Conservation (phyloP, 208 protist genomes). For the Wallacemonas collosoma region DNA sequence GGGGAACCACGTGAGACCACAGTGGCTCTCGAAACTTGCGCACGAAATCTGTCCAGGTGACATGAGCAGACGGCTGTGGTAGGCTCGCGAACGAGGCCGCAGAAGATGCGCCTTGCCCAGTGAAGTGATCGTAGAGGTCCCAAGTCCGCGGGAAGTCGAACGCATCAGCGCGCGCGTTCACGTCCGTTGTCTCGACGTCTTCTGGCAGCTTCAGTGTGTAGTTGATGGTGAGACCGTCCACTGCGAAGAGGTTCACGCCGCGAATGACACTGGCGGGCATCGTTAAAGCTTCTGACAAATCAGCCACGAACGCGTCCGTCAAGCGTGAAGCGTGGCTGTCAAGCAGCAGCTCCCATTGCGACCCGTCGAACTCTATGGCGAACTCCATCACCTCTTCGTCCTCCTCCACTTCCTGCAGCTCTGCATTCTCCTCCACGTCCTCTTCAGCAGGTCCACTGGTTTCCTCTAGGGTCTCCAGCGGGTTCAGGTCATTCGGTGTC, state of each 20-base stretch:
- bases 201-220: slow-evolving; percentile 10
- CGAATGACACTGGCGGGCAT: slow-evolving; percentile 6
- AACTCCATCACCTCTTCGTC: slow-evolving; percentile 8
- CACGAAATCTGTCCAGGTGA: slow-evolving; percentile 1
- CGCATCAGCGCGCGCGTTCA: neutral
- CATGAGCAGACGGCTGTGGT: neutral
- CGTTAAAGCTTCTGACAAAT: neutral
- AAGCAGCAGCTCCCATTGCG: neutral
- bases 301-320: slow-evolving; percentile 14
- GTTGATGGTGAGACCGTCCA: slow-evolving; percentile 13
- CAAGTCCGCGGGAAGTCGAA: slow-evolving; percentile 15
- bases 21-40: neutral
- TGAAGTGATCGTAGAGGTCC: slow-evolving; percentile 8
- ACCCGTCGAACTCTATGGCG: slow-evolving; percentile 14
- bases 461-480: slow-evolving; percentile 1
- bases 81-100: neutral
- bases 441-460: no score
- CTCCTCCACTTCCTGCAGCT: neutral
- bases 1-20: neutral
- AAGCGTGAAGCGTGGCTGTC: neutral
- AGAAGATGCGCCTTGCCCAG: neutral
- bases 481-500: slow-evolving; percentile 5
- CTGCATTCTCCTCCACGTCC: no score
- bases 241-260: slow-evolving; percentile 12
- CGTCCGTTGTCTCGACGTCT: neutral